Conservation (phyloP, 139 green algal genomes). For the Chlorella sp. region DNA sequence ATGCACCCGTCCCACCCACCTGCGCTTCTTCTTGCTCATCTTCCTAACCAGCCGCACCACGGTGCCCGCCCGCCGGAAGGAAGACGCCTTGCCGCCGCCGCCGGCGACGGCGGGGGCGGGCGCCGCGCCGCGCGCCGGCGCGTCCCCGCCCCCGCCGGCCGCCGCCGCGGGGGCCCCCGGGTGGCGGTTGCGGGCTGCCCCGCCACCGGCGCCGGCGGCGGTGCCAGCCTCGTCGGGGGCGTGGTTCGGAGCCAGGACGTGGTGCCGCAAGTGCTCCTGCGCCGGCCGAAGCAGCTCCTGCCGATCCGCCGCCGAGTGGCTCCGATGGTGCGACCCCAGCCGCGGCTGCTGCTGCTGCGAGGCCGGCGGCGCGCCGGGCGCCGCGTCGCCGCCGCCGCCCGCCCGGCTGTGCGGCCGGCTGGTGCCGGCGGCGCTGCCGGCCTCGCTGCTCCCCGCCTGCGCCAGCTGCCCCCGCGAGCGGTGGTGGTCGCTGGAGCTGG, state of each 20-base stretch:
- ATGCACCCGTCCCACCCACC: too few relatives aligned
- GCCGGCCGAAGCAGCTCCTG: neutral
- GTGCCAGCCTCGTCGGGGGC: neutral
- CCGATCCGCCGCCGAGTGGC: neutral
- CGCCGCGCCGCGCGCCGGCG: neutral
- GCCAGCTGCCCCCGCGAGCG: neutral
- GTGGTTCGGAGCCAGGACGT: neutral
- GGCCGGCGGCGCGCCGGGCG: neutral
- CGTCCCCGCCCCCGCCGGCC: neutral
- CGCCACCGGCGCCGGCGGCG: neutral
- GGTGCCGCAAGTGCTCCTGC: conserved; percentile 10
- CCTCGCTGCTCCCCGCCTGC: neutral
- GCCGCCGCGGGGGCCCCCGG: neutral
- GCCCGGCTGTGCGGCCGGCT: neutral
- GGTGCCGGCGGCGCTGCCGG: neutral
- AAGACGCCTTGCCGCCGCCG: neutral
- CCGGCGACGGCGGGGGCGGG: neutral
- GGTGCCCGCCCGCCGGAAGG: neutral
- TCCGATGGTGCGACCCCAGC: neutral
- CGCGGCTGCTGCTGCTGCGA: neutral
- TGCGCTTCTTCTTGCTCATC: neutral
- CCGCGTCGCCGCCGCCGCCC: neutral
- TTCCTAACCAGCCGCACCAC: conserved; percentile 11
- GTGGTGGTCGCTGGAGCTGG: neutral
- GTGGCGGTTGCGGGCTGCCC: neutral